A percentile compares a stretch with the other conserved stretches of the same genome.
Conservation (phyloP, 805 yeast genomes). For the Saccharomycopsis sp. region DNA sequence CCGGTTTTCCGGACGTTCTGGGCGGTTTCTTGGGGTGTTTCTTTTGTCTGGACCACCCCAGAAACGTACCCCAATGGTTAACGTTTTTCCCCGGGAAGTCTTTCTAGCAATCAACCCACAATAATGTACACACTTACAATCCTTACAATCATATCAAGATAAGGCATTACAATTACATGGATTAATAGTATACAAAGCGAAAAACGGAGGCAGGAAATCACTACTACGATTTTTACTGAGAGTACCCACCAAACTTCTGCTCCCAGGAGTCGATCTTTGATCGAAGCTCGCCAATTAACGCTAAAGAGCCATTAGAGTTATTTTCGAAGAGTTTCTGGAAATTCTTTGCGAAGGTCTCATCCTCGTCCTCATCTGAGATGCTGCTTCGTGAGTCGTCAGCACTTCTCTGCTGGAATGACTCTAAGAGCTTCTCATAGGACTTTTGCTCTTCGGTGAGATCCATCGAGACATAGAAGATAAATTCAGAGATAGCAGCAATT, state of each 20-base stretch:
- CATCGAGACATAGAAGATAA: conserved; percentile 40
- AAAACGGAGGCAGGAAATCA: background rate
- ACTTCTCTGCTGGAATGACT: conserved; percentile 10
- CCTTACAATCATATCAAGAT: background rate
- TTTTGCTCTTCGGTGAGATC: conserved; percentile 72
- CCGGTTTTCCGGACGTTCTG: background rate
- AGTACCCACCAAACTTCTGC: conserved; percentile 51
- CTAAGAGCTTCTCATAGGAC: conserved; percentile 31
- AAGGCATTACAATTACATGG: too few species aligned
- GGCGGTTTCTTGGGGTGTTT: too few species aligned
- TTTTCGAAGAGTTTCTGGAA: conserved; percentile 30
- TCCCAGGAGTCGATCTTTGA: conserved; percentile 75
- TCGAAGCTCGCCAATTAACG: conserved; percentile 66
- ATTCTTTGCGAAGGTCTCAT: conserved; percentile 21
- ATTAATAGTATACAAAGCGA: too few species aligned
- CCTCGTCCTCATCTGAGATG: conserved; percentile 24
- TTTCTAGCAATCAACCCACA: too few species aligned
- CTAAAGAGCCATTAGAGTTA: conserved; percentile 53
- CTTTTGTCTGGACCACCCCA: too few species aligned
- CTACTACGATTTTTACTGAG: background rate
- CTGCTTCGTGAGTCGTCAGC: conserved; percentile 6
- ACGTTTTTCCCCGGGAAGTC: too few species aligned
- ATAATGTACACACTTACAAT: background rate
- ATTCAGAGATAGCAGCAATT: conserved; percentile 85
- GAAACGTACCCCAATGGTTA: too few species aligned